phyloP scores from a whole-genome alignment of 352 stramenopile genomes.

The Pilasporangium apinafurcum region DNA sequence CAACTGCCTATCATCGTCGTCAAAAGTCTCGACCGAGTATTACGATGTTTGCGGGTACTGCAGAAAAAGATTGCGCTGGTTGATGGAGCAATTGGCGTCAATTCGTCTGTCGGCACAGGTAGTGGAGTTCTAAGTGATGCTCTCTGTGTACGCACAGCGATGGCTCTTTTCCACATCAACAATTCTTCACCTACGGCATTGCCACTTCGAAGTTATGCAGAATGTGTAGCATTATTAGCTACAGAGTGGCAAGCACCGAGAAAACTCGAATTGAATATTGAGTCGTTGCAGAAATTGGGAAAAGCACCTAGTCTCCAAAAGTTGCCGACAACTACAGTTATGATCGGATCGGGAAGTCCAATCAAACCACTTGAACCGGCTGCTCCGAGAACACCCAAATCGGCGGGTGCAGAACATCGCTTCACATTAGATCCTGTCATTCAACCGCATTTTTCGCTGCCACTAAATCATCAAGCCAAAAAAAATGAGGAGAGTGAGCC shows the following conservation, averaged over 20 bases:
- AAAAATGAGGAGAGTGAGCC: conserved; percentile 9
- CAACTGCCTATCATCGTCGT: conserved; percentile 40
- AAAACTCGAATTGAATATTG: conserved; percentile 63
- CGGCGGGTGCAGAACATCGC: no score
- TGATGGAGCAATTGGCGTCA: conserved; percentile 1
- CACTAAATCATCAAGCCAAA: conserved; percentile 16
- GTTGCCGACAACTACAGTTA: neutral
- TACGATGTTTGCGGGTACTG: conserved; percentile 38
- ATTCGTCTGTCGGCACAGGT: neutral
- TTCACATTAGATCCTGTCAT: conserved; percentile 8
- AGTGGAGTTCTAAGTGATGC: conserved; percentile 29
- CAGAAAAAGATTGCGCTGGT: conserved; percentile 21
- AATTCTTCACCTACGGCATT: conserved; percentile 5
- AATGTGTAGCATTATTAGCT: conserved; percentile 39
- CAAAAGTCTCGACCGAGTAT: conserved; percentile 56
- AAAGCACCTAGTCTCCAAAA: conserved; percentile 6
- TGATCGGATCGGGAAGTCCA: no score
- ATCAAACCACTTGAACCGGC: no score
- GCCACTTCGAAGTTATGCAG: conserved; percentile 13
- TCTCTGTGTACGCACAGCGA: conserved; percentile 39
- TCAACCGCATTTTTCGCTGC: conserved; percentile 4
- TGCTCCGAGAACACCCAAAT: no score
- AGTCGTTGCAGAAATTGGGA: conserved; percentile 49
- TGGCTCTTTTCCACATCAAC: conserved; percentile 61
- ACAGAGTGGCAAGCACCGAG: conserved; percentile 55